Conservation (phyloP, 768 basidiomycete species). For the Boletus rex-veris region DNA sequence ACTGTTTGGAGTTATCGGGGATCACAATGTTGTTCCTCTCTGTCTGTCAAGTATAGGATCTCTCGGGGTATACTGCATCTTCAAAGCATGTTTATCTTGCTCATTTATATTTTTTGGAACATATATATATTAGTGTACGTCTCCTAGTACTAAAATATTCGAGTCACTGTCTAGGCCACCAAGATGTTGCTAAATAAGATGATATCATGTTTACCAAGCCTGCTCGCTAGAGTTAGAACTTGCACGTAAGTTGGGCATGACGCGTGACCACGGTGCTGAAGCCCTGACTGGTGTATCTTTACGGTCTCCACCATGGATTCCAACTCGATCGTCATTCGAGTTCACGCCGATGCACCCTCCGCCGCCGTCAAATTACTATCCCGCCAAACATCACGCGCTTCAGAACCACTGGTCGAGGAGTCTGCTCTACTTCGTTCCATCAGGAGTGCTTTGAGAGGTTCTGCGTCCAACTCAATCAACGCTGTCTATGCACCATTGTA, state of each 20-base stretch:
- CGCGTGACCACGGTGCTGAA: too few species aligned
- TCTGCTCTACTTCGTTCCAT: constrained; percentile 55
- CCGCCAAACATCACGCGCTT: constrained; percentile 19
- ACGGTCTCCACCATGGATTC: constrained; percentile 13
- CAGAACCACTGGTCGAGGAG: constrained; percentile 14
- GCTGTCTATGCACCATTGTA: constrained; percentile 43
- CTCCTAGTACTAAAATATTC: constrained; percentile 17
- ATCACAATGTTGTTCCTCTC: constrained; percentile 20
- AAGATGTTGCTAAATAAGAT: too few species aligned
- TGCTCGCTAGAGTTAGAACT: too few species aligned
- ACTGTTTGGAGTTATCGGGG: constrained; percentile 32
- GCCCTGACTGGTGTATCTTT: too few species aligned
- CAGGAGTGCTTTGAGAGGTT: constrained; percentile 55
- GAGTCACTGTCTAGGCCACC: constrained; percentile 1
- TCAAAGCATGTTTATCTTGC: constrained; percentile 36
- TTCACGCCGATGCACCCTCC: constrained; percentile 42
- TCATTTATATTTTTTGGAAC: constrained; percentile 38
- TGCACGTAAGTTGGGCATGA: too few species aligned
- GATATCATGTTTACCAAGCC: too few species aligned
- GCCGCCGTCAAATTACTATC: constrained; percentile 44
- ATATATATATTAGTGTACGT: constrained; percentile 31
- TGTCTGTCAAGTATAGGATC: constrained; percentile 28
- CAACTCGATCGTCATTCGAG: constrained; percentile 31
- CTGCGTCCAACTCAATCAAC: constrained; percentile 41
- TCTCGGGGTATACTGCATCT: constrained; percentile 33